Percentiles rank a stretch among this genome's conserved stretches.
Evolutionary conservation across 352 stramenopile species (phyloP).

Genomic region (Phytophthora capsici): DNA sequence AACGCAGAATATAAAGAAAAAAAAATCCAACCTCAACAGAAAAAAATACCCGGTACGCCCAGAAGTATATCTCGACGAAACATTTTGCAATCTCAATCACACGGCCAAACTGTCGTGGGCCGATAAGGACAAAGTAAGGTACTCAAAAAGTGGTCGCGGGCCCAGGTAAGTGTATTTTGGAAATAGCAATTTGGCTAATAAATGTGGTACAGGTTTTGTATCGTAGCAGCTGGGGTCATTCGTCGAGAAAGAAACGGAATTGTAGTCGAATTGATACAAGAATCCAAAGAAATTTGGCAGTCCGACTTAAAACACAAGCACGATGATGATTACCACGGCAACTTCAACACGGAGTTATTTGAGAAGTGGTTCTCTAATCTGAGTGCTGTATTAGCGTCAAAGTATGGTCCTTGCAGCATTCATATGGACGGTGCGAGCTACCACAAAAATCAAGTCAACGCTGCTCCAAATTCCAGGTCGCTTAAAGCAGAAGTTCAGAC

Average conservation of each 20-base stretch:
- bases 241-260: too few species aligned
- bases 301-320: neutral
- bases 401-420: neutral
- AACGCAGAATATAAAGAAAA: too few species aligned
- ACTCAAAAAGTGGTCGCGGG: too few species aligned
- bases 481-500: neutral
- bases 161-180: too few species aligned
- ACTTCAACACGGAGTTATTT: neutral
- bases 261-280: too few species aligned
- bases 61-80: conserved; percentile 33
- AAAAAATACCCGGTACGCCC: too few species aligned
- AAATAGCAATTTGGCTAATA: too few species aligned
- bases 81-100: conserved; percentile 35
- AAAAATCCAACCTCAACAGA: too few species aligned
- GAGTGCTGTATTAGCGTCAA: neutral
- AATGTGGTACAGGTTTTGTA: too few species aligned
- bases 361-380: neutral
- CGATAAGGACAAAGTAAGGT: too few species aligned
- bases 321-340: neutral
- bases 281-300: neutral
- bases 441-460: neutral
- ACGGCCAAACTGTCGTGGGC: too few species aligned
- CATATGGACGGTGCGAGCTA: neutral
- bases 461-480: neutral
- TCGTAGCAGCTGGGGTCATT: too few species aligned